Percentiles rank a stretch among this genome's conserved stretches.
Evolutionary conservation across 1,284 basidiomycete genomes (phyloP).

Genomic region (Apiotrichum domesticum): DNA sequence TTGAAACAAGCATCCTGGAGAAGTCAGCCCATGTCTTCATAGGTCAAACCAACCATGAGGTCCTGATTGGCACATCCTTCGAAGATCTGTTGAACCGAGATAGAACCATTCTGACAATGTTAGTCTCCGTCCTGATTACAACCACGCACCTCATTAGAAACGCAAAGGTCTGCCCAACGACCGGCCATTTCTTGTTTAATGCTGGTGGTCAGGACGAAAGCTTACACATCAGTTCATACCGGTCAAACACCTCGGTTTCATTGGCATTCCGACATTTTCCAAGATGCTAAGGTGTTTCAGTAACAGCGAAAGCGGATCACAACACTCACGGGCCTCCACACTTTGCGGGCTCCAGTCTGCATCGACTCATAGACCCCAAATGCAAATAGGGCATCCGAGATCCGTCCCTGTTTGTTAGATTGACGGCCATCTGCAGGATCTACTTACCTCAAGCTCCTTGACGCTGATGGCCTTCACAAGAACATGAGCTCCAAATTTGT

Average conservation of each 20-base stretch:
- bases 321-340: conserved; percentile 37
- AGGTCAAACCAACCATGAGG: conserved; percentile 25
- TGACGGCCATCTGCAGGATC: not conserved
- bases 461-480: conserved; percentile 37
- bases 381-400: conserved; percentile 31
- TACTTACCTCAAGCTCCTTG: conserved; percentile 37
- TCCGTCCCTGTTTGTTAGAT: conserved; percentile 17
- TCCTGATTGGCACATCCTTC: conserved; percentile 39
- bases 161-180: conserved; percentile 36
- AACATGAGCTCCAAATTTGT: conserved; percentile 44
- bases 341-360: conserved; percentile 37
- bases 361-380: conserved; percentile 39
- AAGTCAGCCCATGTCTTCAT: not conserved
- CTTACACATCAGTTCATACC: conserved; percentile 9
- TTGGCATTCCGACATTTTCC: conserved; percentile 32
- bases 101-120: conserved; percentile 34
- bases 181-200: conserved; percentile 34
- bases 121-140: not conserved
- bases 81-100: conserved; percentile 42
- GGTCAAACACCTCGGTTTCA: conserved; percentile 28
- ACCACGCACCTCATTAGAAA: conserved; percentile 31
- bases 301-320: no score
- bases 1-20: conserved; percentile 32
- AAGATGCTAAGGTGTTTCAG: conserved; percentile 26
- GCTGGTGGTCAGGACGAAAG: conserved; percentile 15